Conservation (phyloP, 805 yeast species). For the Saccharomycopsis sp. region DNA sequence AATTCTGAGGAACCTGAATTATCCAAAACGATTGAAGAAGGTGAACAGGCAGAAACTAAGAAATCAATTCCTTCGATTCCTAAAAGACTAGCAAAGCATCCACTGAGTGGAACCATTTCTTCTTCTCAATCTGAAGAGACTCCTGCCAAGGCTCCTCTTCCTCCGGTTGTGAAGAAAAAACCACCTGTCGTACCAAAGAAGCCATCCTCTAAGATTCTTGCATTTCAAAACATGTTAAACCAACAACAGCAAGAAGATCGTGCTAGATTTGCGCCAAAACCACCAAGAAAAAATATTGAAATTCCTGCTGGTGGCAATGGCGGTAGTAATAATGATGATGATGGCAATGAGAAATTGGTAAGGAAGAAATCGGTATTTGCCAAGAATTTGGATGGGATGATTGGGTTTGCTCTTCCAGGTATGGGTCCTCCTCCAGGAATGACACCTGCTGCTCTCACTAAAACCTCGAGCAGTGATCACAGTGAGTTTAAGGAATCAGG, state of each 20-base stretch:
- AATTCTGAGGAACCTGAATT: neutral
- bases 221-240: conserved; percentile 70
- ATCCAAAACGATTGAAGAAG: conserved; percentile 1
- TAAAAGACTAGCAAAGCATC: neutral
- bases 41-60: neutral
- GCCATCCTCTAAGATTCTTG: conserved; percentile 72
- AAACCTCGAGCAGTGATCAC: neutral
- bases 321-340: neutral
- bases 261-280: conserved; percentile 8
- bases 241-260: conserved; percentile 38
- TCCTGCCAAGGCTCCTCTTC: neutral
- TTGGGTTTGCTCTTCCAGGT: conserved; percentile 46
- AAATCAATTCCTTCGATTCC: neutral
- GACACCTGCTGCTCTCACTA: conserved; percentile 13
- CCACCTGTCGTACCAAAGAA: conserved; percentile 74
- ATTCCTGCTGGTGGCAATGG: neutral
- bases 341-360: neutral
- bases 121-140: neutral
- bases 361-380: conserved; percentile 41
- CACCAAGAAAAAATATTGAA: conserved; percentile 2
- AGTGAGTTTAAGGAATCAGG: conserved; percentile 9
- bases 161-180: conserved; percentile 23
- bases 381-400: conserved; percentile 50
- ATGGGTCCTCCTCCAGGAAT: conserved; percentile 31
- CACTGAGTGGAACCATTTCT: neutral